Evolutionary conservation across 2,329 filamentous ascomycete species (phyloP).

Genomic region (Lasiodiplodia theobromae): DNA sequence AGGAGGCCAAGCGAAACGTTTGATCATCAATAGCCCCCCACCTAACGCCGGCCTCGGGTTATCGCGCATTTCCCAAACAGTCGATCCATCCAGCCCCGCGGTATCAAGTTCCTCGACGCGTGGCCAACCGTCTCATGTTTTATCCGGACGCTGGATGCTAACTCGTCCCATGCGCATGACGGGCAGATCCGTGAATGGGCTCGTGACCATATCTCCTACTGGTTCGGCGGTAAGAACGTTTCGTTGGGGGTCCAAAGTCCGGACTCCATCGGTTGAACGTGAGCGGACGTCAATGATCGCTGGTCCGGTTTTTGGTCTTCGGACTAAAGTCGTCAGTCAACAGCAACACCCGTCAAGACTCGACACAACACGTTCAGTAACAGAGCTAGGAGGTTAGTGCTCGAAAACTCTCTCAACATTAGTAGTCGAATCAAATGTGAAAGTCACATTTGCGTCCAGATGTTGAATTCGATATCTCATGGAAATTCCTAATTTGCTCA

Average conservation of each 20-base stretch:
- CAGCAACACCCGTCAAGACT: no score
- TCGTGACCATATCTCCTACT: not conserved
- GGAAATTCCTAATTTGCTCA: no score
- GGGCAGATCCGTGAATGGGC: not conserved
- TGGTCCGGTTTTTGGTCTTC: not conserved
- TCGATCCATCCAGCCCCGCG: not conserved
- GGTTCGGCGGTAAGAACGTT: not conserved
- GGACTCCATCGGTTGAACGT: not conserved
- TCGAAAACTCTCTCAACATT: no score
- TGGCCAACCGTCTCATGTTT: not conserved
- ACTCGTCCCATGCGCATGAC: not conserved
- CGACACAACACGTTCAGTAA: no score
- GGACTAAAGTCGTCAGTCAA: not conserved
- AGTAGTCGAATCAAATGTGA: no score
- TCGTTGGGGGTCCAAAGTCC: not conserved
- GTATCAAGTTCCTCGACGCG: not conserved
- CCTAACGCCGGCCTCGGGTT: not conserved
- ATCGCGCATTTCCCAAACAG: slow-evolving; percentile 1
- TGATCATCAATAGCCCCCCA: not conserved
- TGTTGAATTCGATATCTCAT: no score
- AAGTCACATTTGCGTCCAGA: no score
- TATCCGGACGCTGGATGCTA: not conserved
- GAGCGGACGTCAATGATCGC: not conserved
- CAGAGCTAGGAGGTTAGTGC: no score
- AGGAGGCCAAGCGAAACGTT: not conserved